phyloP scores from a whole-genome alignment of 176 grass and related monocot species.

The Zea mays region DNA sequence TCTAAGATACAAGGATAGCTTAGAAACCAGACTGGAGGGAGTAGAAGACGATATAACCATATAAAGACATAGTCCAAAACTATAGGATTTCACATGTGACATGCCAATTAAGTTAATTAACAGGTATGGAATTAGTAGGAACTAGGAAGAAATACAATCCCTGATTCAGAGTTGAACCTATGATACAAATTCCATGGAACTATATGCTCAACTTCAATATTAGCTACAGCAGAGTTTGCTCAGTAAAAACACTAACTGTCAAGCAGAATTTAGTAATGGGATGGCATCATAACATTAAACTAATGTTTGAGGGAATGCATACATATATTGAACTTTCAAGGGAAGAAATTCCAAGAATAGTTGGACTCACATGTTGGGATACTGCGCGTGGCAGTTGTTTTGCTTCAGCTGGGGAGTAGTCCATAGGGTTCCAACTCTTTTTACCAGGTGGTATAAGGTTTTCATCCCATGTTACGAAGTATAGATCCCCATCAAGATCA shows the following conservation, averaged over 20 bases:
- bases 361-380: conserved; percentile 43
- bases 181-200: background rate
- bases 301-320: conserved; percentile 10
- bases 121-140: conserved; percentile 1
- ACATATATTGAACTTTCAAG: background rate
- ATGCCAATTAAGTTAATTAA: background rate
- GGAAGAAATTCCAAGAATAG: conserved; percentile 7
- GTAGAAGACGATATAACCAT: background rate
- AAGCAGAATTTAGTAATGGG: background rate
- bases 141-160: background rate
- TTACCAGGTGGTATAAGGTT: conserved; percentile 76
- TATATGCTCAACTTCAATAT: background rate
- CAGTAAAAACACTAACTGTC: background rate
- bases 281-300: background rate
- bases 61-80: background rate
- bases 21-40: background rate
- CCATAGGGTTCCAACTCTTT: conserved; percentile 78
- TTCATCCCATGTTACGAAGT: conserved; percentile 92
- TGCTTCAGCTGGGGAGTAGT: conserved; percentile 53
- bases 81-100: background rate
- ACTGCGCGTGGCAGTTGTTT: conserved; percentile 43
- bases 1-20: background rate
- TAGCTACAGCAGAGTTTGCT: background rate
- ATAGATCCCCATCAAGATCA: conserved; percentile 91
- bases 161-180: background rate